These are phyloP conservation scores for Asclepias syriaca DNA, from an alignment of 257 asterid species.

Conservation along the genomic window DNA sequence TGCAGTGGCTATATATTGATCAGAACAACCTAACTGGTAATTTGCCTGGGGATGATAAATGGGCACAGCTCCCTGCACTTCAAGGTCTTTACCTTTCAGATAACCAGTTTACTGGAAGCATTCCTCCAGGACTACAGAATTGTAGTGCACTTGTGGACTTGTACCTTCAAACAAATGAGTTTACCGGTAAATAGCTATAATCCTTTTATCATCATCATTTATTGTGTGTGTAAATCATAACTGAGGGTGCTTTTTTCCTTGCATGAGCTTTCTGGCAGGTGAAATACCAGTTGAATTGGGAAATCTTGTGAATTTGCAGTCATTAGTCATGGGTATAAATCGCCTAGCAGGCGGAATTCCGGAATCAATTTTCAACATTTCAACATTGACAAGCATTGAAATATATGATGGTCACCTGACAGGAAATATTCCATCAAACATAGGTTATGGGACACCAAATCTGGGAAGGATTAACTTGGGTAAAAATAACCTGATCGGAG, in stretches of 20 bases:
- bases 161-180: slow-evolving; percentile 24
- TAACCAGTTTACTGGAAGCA: slow-evolving; percentile 19
- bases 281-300: slow-evolving; percentile 33
- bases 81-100: slow-evolving; percentile 9
- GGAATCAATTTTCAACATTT: slow-evolving; percentile 30
- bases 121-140: slow-evolving; percentile 18
- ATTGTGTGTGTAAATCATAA: too few species aligned
- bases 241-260: background rate
- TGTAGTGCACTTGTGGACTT: slow-evolving; percentile 10
- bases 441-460: slow-evolving; percentile 7
- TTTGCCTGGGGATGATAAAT: slow-evolving; percentile 26
- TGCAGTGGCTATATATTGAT: slow-evolving; percentile 18
- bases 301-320: slow-evolving; percentile 25
- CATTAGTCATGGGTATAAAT: slow-evolving; percentile 4
- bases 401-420: background rate
- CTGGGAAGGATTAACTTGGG: background rate
- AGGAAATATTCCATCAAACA: slow-evolving; percentile 12
- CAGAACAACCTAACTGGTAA: slow-evolving; percentile 20
- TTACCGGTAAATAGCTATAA: slow-evolving; percentile 20
- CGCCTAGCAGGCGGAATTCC: slow-evolving; percentile 22
- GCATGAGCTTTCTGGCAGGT: slow-evolving; percentile 14
- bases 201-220: too few species aligned
- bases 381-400: slow-evolving; percentile 19
- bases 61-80: slow-evolving; percentile 14
- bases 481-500: slow-evolving; percentile 9